Conservation (phyloP, 352 stramenopile species). For the Phytopythium litorale region DNA sequence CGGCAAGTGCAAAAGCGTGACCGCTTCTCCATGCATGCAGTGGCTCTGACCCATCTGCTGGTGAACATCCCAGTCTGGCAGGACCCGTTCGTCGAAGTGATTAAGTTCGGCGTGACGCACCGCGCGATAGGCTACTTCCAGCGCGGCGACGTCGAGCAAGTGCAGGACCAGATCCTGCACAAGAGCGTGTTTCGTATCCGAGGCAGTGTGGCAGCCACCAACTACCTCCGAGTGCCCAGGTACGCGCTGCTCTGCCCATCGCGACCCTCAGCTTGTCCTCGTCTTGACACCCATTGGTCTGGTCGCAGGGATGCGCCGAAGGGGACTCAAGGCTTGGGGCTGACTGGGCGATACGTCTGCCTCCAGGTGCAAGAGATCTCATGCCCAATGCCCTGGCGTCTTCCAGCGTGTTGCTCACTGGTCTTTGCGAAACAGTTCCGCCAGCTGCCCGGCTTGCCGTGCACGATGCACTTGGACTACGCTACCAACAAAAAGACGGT, state of each 20-base stretch:
- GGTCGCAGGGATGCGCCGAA: slow-evolving; percentile 36
- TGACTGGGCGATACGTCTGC: slow-evolving; percentile 67
- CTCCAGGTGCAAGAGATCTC: slow-evolving; percentile 39
- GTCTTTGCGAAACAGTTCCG: slow-evolving; percentile 20
- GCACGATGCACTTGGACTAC: slow-evolving; percentile 70
- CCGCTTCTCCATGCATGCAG: not conserved
- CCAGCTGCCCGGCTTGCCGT: slow-evolving; percentile 29
- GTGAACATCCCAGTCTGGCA: slow-evolving; percentile 59
- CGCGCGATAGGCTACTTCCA: slow-evolving; percentile 43
- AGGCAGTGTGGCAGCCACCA: slow-evolving; percentile 63
- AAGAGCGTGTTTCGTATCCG: slow-evolving; percentile 81
- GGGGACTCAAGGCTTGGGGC: slow-evolving; percentile 45
- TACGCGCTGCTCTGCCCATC: slow-evolving; percentile 1
- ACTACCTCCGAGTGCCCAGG: slow-evolving; percentile 71
- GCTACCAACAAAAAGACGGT: slow-evolving; percentile 62
- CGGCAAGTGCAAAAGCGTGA: not conserved
- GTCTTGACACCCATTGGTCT: not conserved
- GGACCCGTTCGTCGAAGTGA: slow-evolving; percentile 82
- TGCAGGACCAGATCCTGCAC: slow-evolving; percentile 55
- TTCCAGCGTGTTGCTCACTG: not conserved
- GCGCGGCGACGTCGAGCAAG: slow-evolving; percentile 69
- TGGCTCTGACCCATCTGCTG: not conserved
- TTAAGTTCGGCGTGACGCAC: slow-evolving; percentile 71
- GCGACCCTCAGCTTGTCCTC: not conserved
- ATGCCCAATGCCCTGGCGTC: not conserved